A percentile compares a stretch with the other conserved stretches of the same genome.
These are phyloP conservation scores for Ceratocystis eucalypticola DNA, from an alignment of 2,329 filamentous ascomycete species.

Conservation along the genomic window DNA sequence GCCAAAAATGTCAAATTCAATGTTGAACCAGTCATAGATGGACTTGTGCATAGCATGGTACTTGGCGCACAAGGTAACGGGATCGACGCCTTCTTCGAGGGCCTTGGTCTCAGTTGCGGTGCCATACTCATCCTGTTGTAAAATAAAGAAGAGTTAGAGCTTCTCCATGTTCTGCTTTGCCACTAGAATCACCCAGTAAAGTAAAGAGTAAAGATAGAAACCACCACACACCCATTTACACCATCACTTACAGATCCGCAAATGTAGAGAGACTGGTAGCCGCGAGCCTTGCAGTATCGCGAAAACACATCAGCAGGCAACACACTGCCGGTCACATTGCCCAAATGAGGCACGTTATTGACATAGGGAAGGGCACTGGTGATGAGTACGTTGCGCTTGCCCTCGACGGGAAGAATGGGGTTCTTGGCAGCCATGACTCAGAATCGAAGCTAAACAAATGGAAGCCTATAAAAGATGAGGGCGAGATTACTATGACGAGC, in stretches of 20 bases:
- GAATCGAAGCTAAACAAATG: background rate
- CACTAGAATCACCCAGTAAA: background rate
- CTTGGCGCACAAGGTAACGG: slow-evolving; percentile 76
- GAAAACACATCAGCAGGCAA: slow-evolving; percentile 80
- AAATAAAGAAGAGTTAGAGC: slow-evolving; percentile 6
- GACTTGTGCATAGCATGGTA: slow-evolving; percentile 82
- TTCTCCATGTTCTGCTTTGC: background rate
- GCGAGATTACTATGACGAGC: background rate
- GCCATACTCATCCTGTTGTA: slow-evolving; percentile 71
- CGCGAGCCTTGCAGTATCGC: slow-evolving; percentile 66
- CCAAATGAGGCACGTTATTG: slow-evolving; percentile 67
- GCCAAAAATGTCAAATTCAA: slow-evolving; percentile 89
- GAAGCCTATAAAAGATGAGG: background rate
- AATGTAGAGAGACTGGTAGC: slow-evolving; percentile 67
- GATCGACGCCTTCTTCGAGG: slow-evolving; percentile 71
- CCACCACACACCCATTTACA: background rate
- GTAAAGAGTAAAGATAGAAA: background rate
- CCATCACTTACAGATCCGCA: slow-evolving; percentile 46
- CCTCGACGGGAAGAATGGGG: slow-evolving; percentile 50
- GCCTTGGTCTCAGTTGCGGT: slow-evolving; percentile 95
- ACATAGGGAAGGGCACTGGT: slow-evolving; percentile 81
- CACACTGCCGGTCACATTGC: slow-evolving; percentile 78
- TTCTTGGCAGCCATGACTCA: slow-evolving; percentile 21
- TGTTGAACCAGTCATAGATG: slow-evolving; percentile 93
- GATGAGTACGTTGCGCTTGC: slow-evolving; percentile 76